Evolutionary conservation across 2,329 filamentous ascomycete species (phyloP).

Genomic region (Paracoccidioides lutzii): DNA sequence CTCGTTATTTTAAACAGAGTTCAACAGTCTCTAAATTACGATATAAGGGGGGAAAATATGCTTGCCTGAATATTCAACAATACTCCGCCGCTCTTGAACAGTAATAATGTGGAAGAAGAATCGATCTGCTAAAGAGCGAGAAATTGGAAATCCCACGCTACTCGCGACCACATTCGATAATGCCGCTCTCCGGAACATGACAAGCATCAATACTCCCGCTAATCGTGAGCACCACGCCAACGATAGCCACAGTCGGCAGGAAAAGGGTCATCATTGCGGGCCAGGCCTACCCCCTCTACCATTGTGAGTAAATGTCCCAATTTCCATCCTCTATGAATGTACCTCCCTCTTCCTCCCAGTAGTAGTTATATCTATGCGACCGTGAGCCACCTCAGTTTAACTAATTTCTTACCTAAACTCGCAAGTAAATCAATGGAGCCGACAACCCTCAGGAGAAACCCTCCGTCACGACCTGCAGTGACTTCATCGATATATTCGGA

Average conservation of each 20-base stretch:
- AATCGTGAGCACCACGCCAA: background rate
- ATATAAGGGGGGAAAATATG: background rate
- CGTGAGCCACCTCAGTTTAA: background rate
- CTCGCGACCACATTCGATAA: slow-evolving; percentile 35
- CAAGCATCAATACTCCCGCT: slow-evolving; percentile 20
- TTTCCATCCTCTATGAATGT: background rate
- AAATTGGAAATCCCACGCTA: slow-evolving; percentile 34
- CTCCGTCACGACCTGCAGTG: slow-evolving; percentile 28
- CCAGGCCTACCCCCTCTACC: slow-evolving; percentile 27
- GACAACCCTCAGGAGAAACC: slow-evolving; percentile 11
- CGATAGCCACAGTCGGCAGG: background rate
- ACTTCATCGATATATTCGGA: slow-evolving; percentile 51
- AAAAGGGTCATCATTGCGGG: slow-evolving; percentile 14
- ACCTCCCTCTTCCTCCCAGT: background rate
- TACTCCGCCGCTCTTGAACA: slow-evolving; percentile 7
- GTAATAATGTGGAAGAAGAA: slow-evolving; percentile 42
- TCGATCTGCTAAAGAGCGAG: slow-evolving; percentile 32
- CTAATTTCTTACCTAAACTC: slow-evolving; percentile 5
- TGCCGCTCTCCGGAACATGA: slow-evolving; percentile 29
- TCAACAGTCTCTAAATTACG: slow-evolving; percentile 4
- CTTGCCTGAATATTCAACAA: background rate
- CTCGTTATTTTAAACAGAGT: background rate
- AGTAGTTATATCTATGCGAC: background rate
- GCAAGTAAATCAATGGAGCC: slow-evolving; percentile 12
- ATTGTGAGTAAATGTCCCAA: slow-evolving; percentile 19